Evolutionary conservation across 257 asterid species (phyloP), one percentile per base, ranked within the genome.

Genomic region (Misopates orontium): DNA sequence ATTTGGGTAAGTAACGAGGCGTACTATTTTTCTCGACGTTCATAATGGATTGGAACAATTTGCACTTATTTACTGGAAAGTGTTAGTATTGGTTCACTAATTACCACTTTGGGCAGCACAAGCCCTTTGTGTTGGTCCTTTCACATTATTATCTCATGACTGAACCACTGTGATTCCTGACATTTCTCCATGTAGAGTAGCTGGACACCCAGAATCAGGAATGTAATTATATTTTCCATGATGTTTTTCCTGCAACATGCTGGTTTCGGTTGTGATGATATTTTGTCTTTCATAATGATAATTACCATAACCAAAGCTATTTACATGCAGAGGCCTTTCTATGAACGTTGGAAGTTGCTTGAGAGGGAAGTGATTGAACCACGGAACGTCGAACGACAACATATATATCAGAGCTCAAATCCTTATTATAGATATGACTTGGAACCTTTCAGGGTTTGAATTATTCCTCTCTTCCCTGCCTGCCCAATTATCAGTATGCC

Each of bases 321-420:
- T 69, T 69, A 24, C 64, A 50, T 80, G 79, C 93, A 94, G 98
- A 76, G 91, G 56, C 99, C 98, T 49, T 94, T 94, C 74, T 75
- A 75, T 67, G 98, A 91, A 66, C 98, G 99, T 24, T 94, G 97
- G 97, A 90, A 78, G 78, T 82, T 94, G 99, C 84, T 94, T 15
- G 98, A 90, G 77, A 88, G 77, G 86, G 99, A 91, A 79, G 86
- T 94, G 67, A 87, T 94, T 67, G 96, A 89, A 54, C 98, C 98
- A 42, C 90, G 98, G 73, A 91, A 82, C 58, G 48, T 56, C 1
- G 98, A 94, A 77, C 86, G 91, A 22, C 87, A 77, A 12, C 82
- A 80, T 66, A 81, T 79, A 49, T 81, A 74, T 64, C 91, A 89
- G 71, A 81, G 89, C 73, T 83, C 78, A 74, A 83, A 84, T 66